Evolutionary conservation across 2,329 filamentous ascomycete species (phyloP).

Genomic region (Fusarium transvaalense): DNA sequence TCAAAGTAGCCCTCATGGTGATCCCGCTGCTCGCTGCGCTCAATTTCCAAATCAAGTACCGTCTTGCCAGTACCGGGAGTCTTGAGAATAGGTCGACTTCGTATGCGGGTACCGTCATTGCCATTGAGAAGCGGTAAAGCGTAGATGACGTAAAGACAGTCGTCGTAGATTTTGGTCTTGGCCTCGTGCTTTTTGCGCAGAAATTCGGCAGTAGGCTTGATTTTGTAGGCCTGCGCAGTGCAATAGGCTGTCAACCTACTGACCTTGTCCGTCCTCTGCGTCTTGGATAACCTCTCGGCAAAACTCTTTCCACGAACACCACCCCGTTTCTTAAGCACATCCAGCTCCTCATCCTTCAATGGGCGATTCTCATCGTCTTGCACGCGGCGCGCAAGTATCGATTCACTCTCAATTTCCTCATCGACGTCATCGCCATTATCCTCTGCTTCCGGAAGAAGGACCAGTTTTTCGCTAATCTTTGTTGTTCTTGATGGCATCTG

Average conservation of each 20-base stretch:
- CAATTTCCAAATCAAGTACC: constrained; percentile 93
- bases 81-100: constrained; percentile 91
- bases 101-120: constrained; percentile 85
- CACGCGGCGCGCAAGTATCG: constrained; percentile 53
- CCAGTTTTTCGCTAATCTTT: constrained; percentile 97
- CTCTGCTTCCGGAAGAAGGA: constrained; percentile 86
- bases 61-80: constrained; percentile 91
- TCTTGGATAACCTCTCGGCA: constrained; percentile 91
- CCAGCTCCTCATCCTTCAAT: constrained; percentile 75
- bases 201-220: constrained; percentile 89
- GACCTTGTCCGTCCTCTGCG: constrained; percentile 86
- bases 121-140: constrained; percentile 90
- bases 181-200: constrained; percentile 88
- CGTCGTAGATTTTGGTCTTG: constrained; percentile 96
- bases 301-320: constrained; percentile 84
- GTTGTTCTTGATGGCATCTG: constrained; percentile 86
- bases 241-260: constrained; percentile 95
- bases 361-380: constrained; percentile 73
- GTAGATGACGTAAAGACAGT: constrained; percentile 96
- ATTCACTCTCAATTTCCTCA: constrained; percentile 68
- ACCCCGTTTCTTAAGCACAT: constrained; percentile 72
- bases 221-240: constrained; percentile 92
- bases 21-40: constrained; percentile 88
- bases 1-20: constrained; percentile 94
- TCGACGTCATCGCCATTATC: constrained; percentile 68